Percentiles rank a stretch among this genome's conserved stretches.
Conservation (phyloP, 768 basidiomycete genomes). For the Leccinum barrowsii region DNA sequence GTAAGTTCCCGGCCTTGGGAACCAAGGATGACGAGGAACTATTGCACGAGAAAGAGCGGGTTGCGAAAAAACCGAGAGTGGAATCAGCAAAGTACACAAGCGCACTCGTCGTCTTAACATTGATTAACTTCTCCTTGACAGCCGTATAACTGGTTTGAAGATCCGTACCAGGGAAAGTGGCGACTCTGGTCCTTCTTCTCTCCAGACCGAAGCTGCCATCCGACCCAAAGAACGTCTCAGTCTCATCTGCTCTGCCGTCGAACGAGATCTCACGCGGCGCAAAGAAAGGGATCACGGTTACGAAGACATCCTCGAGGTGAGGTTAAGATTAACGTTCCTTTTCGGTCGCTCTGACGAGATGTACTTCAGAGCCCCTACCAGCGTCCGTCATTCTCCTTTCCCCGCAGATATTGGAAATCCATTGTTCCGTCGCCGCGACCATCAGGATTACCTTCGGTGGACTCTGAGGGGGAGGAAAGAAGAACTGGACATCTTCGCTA, state of each 20-base stretch:
- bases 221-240: constrained; percentile 65
- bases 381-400: constrained; percentile 50
- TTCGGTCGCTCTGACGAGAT: constrained; percentile 3
- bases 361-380: constrained; percentile 65
- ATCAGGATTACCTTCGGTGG: constrained; percentile 30
- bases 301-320: constrained; percentile 85
- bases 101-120: neutral
- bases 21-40: constrained; percentile 70
- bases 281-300: constrained; percentile 77
- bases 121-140: constrained; percentile 15
- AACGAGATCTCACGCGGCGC: constrained; percentile 60
- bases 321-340: constrained; percentile 13
- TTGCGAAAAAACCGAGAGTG: constrained; percentile 54
- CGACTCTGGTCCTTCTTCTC: constrained; percentile 34
- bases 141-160: constrained; percentile 51
- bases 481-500: constrained; percentile 24
- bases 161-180: constrained; percentile 47
- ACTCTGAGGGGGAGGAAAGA: constrained; percentile 18
- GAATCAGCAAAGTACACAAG: constrained; percentile 7
- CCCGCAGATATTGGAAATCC: constrained; percentile 66
- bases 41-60: constrained; percentile 67
- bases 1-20: constrained; percentile 60
- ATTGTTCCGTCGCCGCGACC: constrained; percentile 40
- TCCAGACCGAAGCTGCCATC: constrained; percentile 46
- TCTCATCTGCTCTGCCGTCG: constrained; percentile 48